These are phyloP conservation scores for Malassezia equina DNA, from an alignment of 1,284 basidiomycete species.

Conservation along the genomic window DNA sequence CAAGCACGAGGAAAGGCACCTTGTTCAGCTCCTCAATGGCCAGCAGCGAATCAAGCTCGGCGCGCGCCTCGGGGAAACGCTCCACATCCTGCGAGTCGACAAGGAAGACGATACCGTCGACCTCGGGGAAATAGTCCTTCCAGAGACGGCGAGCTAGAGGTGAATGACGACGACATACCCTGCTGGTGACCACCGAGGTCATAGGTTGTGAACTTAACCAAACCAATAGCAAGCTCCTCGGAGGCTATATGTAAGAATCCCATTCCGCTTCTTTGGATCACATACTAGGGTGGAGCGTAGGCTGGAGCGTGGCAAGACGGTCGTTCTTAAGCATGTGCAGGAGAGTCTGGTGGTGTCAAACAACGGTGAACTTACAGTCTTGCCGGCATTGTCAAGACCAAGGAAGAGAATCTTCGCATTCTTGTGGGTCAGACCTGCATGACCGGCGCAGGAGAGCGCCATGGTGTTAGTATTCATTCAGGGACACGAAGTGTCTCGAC, in stretches of 20 bases:
- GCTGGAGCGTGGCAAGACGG: conserved; percentile 90
- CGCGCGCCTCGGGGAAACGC: conserved; percentile 89
- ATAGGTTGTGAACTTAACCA: conserved; percentile 97
- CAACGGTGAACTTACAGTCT: conserved; percentile 64
- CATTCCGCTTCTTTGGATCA: conserved; percentile 28
- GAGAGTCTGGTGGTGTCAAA: conserved; percentile 61
- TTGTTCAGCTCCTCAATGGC: conserved; percentile 71
- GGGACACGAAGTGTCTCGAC: conserved; percentile 5
- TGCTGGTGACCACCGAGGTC: conserved; percentile 97
- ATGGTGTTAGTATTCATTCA: background rate
- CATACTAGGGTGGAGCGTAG: conserved; percentile 95
- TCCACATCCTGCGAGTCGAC: conserved; percentile 95
- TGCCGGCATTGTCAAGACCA: conserved; percentile 96
- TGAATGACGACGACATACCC: conserved; percentile 53
- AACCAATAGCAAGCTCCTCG: conserved; percentile 96
- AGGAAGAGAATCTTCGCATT: conserved; percentile 98
- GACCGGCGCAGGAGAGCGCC: background rate
- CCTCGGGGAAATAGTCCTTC: conserved; percentile 99
- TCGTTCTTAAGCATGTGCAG: conserved; percentile 99
- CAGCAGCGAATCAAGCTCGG: conserved; percentile 87
- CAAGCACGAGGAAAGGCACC: conserved; percentile 95
- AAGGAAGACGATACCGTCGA: conserved; percentile 96
- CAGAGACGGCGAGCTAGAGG: conserved; percentile 81
- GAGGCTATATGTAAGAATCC: conserved; percentile 60
- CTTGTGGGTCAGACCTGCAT: conserved; percentile 83